Percentiles rank a stretch among this genome's conserved stretches.
These are phyloP conservation scores for Phytophthora pistaciae DNA, from an alignment of 352 stramenopile species.

Conservation along the genomic window DNA sequence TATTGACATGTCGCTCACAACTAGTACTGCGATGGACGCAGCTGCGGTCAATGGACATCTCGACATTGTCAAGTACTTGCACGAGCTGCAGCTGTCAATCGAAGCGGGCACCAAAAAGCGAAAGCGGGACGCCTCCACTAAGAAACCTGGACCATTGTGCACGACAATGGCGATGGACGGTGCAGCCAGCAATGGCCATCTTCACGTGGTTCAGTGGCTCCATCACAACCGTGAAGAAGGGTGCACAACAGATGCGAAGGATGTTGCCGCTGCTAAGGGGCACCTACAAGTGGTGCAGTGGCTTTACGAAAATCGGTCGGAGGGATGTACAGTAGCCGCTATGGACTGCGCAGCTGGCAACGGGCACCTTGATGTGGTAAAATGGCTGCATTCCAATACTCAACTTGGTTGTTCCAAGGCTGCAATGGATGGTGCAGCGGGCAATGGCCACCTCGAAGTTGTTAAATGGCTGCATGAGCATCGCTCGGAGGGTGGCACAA, in stretches of 20 bases:
- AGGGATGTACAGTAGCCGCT: neutral
- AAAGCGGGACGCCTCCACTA: neutral
- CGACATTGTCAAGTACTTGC: neutral
- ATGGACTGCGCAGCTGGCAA: neutral
- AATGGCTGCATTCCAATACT: conserved; percentile 3
- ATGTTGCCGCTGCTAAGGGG: neutral
- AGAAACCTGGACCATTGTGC: neutral
- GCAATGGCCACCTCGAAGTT: conserved; percentile 1
- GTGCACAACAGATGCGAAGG: neutral
- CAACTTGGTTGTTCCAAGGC: neutral
- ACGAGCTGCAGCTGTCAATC: neutral
- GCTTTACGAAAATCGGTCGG: conserved; percentile 1
- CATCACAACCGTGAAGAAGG: conserved; percentile 3
- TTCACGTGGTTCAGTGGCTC: conserved; percentile 8
- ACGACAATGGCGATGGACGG: neutral
- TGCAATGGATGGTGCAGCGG: neutral
- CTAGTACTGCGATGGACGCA: neutral
- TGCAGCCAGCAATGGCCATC: conserved; percentile 7
- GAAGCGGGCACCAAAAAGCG: neutral
- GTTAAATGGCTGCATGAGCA: conserved; percentile 8
- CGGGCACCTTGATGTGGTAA: conserved; percentile 1
- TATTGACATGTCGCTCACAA: too few species aligned
- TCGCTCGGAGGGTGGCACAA: neutral
- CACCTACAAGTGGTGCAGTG: conserved; percentile 5
- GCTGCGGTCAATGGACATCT: neutral